Evolutionary conservation across 257 asterid species (phyloP).

Genomic region (Nicotiana otophora): DNA sequence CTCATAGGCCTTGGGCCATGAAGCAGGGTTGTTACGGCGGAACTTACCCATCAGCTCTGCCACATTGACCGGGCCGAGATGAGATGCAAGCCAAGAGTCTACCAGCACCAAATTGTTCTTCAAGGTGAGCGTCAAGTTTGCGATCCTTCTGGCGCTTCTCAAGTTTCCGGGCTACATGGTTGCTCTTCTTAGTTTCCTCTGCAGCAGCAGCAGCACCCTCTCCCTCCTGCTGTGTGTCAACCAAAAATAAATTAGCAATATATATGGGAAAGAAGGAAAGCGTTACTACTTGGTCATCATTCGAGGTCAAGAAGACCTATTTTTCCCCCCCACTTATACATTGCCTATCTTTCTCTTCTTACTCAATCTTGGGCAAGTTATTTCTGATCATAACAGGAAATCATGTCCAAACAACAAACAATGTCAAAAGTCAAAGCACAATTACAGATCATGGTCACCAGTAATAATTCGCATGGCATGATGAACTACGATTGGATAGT

Average conservation of each 20-base stretch:
- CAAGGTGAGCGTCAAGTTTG: slow-evolving; percentile 19
- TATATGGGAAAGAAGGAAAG: neutral
- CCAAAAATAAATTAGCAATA: neutral
- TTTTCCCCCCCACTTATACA: neutral
- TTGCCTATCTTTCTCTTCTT: neutral
- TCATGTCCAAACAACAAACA: neutral
- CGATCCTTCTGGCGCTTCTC: slow-evolving; percentile 21
- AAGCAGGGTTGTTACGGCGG: neutral
- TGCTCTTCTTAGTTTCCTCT: slow-evolving; percentile 30
- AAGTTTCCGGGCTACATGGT: slow-evolving; percentile 23
- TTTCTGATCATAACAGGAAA: neutral
- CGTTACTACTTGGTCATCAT: neutral
- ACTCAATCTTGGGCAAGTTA: neutral
- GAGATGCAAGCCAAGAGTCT: slow-evolving; percentile 26
- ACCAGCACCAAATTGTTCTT: slow-evolving; percentile 27
- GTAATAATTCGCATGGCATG: neutral
- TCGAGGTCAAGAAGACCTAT: neutral
- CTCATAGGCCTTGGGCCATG: neutral
- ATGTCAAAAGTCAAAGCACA: neutral
- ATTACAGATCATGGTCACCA: neutral
- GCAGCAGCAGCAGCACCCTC: slow-evolving; percentile 8
- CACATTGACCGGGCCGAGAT: slow-evolving; percentile 31
- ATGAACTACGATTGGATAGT: neutral
- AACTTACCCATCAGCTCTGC: slow-evolving; percentile 29
- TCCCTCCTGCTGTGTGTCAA: slow-evolving; percentile 18